These are phyloP conservation scores for Hemerocallis citrina DNA, from an alignment of 106 monocot genomes.

Conservation along the genomic window DNA sequence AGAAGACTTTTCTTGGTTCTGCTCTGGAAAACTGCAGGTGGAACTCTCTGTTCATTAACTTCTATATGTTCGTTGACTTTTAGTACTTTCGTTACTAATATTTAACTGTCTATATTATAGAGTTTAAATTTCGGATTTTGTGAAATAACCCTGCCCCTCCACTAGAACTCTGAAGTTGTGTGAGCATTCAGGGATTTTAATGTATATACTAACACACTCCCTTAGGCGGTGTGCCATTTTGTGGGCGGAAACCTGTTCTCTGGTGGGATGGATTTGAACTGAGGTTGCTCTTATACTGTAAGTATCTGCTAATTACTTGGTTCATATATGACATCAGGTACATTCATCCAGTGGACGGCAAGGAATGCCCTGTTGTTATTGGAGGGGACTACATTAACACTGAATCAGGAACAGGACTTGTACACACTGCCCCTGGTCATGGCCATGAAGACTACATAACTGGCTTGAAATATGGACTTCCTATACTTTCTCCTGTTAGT, in stretches of 20 bases:
- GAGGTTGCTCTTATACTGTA: not conserved
- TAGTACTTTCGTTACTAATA: not conserved
- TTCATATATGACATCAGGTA: conserved; percentile 44
- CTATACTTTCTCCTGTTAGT: conserved; percentile 89
- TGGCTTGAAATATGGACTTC: conserved; percentile 88
- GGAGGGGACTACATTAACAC: conserved; percentile 96
- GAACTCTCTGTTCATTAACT: not conserved
- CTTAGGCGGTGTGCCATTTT: too few species aligned
- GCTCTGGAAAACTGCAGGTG: conserved; percentile 84
- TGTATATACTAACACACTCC: too few species aligned
- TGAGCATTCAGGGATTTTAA: too few species aligned
- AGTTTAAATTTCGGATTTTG: not conserved
- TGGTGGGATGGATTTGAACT: not conserved
- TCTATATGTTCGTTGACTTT: not conserved
- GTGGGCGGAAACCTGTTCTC: not conserved
- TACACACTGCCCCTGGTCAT: conserved; percentile 99
- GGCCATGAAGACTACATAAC: conserved; percentile 94
- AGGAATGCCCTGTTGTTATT: conserved; percentile 88
- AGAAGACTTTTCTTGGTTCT: conserved; percentile 69
- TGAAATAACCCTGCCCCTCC: too few species aligned
- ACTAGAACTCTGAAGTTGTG: too few species aligned
- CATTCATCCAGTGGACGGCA: conserved; percentile 71
- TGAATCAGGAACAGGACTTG: conserved; percentile 98
- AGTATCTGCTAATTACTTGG: conserved; percentile 5
- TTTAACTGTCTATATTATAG: not conserved